A percentile compares a stretch with the other conserved stretches of the same genome.
Conservation (phyloP, 495 filamentous ascomycete species). For the Entonaema liquescens region DNA sequence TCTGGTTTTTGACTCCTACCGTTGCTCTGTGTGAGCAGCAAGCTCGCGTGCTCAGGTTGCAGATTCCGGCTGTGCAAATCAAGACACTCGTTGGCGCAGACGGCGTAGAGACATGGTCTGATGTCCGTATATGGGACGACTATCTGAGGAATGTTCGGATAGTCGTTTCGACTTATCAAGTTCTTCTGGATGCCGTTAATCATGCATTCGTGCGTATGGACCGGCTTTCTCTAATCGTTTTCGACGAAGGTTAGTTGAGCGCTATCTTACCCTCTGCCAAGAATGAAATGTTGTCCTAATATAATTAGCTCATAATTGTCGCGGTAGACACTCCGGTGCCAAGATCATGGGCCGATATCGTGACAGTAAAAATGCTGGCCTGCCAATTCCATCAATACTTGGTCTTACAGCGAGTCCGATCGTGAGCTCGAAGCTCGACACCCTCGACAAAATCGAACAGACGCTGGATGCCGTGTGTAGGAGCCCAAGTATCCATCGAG, state of each 20-base stretch:
- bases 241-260: conserved; percentile 80
- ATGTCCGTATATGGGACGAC: conserved; percentile 75
- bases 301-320: conserved; percentile 73
- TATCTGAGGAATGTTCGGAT: conserved; percentile 72
- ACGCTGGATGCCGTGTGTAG: conserved; percentile 78
- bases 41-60: conserved; percentile 64
- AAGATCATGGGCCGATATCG: conserved; percentile 86
- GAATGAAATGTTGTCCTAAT: conserved; percentile 22
- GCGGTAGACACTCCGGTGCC: conserved; percentile 69
- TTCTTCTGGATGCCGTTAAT: conserved; percentile 79
- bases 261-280: not conserved
- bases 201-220: conserved; percentile 82
- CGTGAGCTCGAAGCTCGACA: conserved; percentile 61
- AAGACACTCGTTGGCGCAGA: conserved; percentile 73
- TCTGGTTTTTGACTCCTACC: conserved; percentile 89
- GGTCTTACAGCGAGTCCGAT: conserved; percentile 89
- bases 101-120: conserved; percentile 78
- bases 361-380: conserved; percentile 44
- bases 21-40: conserved; percentile 81
- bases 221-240: conserved; percentile 74
- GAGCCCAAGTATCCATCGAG: conserved; percentile 74
- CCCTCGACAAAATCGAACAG: conserved; percentile 69
- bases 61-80: conserved; percentile 70
- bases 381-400: conserved; percentile 73
- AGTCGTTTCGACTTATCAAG: conserved; percentile 78